Evolutionary conservation across 2,329 filamentous ascomycete genomes (phyloP), one percentile per base, ranked within the genome.

Genomic region (Apiospora malaysiana): DNA sequence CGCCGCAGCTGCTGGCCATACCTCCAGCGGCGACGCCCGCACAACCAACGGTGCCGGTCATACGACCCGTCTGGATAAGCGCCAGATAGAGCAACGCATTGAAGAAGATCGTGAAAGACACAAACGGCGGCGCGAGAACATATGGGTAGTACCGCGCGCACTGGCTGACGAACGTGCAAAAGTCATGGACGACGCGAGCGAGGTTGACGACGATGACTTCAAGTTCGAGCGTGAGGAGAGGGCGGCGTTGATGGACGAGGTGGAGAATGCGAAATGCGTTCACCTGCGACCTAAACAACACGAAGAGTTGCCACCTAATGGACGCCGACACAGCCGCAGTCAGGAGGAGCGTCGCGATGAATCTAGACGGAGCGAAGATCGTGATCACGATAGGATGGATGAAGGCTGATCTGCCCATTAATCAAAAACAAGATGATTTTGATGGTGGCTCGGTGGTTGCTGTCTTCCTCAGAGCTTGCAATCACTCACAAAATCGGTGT

Each of bases 91-190:
- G 83, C 95, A 98, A 84, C 88, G 96, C 51, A 97, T 99, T 73
- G 97, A 99, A 77, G 97, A 99, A 82, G 96, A 99, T 81, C 87
- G 96, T 4, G 96, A 99, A 81, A 86, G 96, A 59, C 97, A 99
- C 81, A 99, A 99, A 85, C 86, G 95, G 59, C 85, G 95, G 77
- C 86, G 96, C 27, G 96, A 99, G 83, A 94, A 91, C 76, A 97
- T 97, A 73, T 99, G 97, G 96, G 94, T 94, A 0, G 91, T 97
- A 2, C 89, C 89, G 42, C 86, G 88, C 10, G 87, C 89, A 43
- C 84, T 86, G 10, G 86, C 88, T 37, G 88, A 91, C 46, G 95
- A 98, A 82, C 91, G 94, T 82, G 89, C 91, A 73, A 93, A 90
- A 82, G 83, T 97, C 74, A 97, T 93, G 92, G 94, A 96, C 51